phyloP scores from a whole-genome alignment of 2,329 filamentous ascomycete species.

The Aspergillus sp. region DNA sequence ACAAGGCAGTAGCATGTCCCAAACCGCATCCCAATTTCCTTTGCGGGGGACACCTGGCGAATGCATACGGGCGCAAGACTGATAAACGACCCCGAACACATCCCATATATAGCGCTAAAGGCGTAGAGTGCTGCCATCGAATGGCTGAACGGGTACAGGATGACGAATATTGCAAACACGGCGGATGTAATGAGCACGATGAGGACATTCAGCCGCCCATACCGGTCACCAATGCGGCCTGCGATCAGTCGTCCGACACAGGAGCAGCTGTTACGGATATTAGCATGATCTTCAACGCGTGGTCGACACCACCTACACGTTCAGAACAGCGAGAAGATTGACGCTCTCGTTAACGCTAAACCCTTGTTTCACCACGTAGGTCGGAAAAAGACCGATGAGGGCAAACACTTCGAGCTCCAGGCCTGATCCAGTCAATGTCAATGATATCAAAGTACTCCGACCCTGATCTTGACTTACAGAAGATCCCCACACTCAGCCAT shows the following conservation, averaged over 20 bases:
- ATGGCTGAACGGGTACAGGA: conserved; percentile 32
- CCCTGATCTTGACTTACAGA: conserved; percentile 30
- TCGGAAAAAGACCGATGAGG: conserved; percentile 27
- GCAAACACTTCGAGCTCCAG: conserved; percentile 32
- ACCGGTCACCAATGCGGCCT: conserved; percentile 43
- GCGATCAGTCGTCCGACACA: conserved; percentile 45
- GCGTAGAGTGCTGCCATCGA: conserved; percentile 39
- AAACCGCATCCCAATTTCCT: conserved; percentile 48
- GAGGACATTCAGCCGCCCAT: conserved; percentile 49
- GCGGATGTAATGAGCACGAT: conserved; percentile 34
- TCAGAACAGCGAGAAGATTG: conserved; percentile 39
- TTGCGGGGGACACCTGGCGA: conserved; percentile 47
- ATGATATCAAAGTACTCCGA: not conserved
- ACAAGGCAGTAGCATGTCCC: conserved; percentile 51
- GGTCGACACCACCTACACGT: conserved; percentile 26
- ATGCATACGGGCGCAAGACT: conserved; percentile 47
- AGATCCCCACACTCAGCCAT: conserved; percentile 44
- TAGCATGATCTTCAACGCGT: not conserved
- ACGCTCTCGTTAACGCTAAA: conserved; percentile 23
- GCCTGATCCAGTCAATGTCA: conserved; percentile 12
- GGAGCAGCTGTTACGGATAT: conserved; percentile 27
- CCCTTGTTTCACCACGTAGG: conserved; percentile 27
- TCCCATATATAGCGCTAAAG: conserved; percentile 46
- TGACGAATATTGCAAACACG: conserved; percentile 38
- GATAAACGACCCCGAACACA: conserved; percentile 48